Percentiles rank a stretch among this genome's conserved stretches.
phyloP scores from a whole-genome alignment of 2,329 filamentous ascomycete genomes.

The Aspergillus tubingensis region DNA sequence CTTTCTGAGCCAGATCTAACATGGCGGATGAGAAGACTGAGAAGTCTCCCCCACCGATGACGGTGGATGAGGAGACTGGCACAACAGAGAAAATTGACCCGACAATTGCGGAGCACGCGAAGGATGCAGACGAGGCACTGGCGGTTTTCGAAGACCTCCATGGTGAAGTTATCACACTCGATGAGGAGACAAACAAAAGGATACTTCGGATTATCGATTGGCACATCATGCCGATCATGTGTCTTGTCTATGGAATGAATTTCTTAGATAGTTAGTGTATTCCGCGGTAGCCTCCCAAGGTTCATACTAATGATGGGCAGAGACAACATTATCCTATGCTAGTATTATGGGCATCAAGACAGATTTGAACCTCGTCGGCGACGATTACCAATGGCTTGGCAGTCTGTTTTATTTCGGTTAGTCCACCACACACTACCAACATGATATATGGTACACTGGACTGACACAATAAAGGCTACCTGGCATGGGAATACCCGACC shows the following conservation, averaged over 20 bases:
- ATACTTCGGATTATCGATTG: constrained; percentile 63
- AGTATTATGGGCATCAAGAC: constrained; percentile 56
- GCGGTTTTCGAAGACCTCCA: constrained; percentile 54
- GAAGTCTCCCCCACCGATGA: constrained; percentile 36
- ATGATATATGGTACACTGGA: not conserved
- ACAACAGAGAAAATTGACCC: constrained; percentile 25
- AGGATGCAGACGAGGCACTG: constrained; percentile 63
- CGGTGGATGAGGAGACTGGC: constrained; percentile 25
- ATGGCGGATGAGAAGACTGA: constrained; percentile 48
- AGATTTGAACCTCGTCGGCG: constrained; percentile 47
- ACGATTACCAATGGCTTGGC: constrained; percentile 56
- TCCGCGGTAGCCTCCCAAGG: not conserved
- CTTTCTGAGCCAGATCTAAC: not conserved
- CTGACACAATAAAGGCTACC: constrained; percentile 38
- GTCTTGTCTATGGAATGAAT: constrained; percentile 60
- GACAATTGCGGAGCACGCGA: constrained; percentile 53
- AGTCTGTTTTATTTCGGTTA: constrained; percentile 55
- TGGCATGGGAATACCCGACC: constrained; percentile 67
- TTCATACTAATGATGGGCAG: constrained; percentile 20
- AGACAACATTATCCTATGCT: constrained; percentile 55
- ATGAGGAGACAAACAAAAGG: constrained; percentile 59
- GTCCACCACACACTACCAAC: not conserved
- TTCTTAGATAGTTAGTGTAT: constrained; percentile 51
- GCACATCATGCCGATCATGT: constrained; percentile 63
- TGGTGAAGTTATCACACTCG: constrained; percentile 56